Percentiles rank a stretch among this genome's conserved stretches.
Conservation (phyloP, 1,139 yeast species). For the Taiozyma sp. region DNA sequence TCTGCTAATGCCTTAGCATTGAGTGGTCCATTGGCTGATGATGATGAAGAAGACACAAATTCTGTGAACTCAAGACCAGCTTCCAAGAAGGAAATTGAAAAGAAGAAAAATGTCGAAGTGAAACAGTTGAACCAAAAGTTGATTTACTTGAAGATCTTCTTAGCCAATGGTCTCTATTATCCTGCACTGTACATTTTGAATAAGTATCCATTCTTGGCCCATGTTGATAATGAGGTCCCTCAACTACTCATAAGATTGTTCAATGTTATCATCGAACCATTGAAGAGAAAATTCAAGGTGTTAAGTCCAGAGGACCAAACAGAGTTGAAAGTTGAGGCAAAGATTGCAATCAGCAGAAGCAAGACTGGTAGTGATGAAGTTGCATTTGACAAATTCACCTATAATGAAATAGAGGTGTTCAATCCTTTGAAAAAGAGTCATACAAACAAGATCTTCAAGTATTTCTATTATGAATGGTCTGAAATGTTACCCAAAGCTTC, state of each 20-base stretch:
- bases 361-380: constrained; percentile 32
- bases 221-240: constrained; percentile 49
- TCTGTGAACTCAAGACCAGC: constrained; percentile 4
- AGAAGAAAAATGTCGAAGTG: constrained; percentile 1
- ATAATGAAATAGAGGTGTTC: constrained; percentile 15
- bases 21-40: constrained; percentile 80
- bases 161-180: constrained; percentile 60
- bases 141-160: constrained; percentile 46
- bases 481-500: constrained; percentile 34
- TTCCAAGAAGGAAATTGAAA: constrained; percentile 5
- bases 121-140: constrained; percentile 15
- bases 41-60: constrained; percentile 35
- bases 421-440: constrained; percentile 17
- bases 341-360: constrained; percentile 22
- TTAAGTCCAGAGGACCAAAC: constrained; percentile 13
- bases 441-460: constrained; percentile 34
- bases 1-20: constrained; percentile 78
- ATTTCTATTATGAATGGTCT: constrained; percentile 53
- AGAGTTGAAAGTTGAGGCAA: constrained; percentile 20
- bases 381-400: constrained; percentile 26
- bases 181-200: constrained; percentile 61
- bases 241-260: constrained; percentile 47
- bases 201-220: constrained; percentile 59
- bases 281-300: constrained; percentile 29
- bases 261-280: constrained; percentile 46